Base-by-base conservation (phyloP, 495 filamentous ascomycete species). In the Hyaloscypha bicolor region DNA sequence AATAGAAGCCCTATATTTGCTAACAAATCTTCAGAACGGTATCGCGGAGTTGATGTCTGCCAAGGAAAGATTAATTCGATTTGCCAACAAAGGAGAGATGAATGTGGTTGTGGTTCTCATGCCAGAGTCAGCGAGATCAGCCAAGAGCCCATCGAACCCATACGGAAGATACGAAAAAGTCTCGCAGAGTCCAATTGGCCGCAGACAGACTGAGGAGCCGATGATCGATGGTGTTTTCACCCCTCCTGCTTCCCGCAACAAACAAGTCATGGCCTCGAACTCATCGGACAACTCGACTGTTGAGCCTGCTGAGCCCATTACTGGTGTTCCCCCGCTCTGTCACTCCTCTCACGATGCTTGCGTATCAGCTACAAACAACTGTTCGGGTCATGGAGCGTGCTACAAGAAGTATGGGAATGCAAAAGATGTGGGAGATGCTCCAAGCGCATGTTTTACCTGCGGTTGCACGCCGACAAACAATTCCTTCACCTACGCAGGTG, bases 371-470 rank as follows among this genome's bases (percentile, higher is more conserved):
- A 97, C 93, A 16, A 82, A 84, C 72, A 83, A 84, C 69, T 97
- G 93, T 79, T 90, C 88, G 4, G 86, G 87, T 58, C 93, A 93
- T 78, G 93, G 93, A 35, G 68, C 71, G 51, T 94, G 93, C 77
- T 79, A 82, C 66, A 76, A 87, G 68, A 90, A 88, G 74, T 90
- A 82, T 70, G 78, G 56, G 76, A 74, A 25, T 69, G 71, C 35
- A 75, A 72, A 62, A 73, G 62, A 76, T 60, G 68, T 63, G 31
- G 72, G 74, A 45, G 71, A 72, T 4, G 37, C 55, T 35, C 62
- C 21, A 6, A 73, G 78, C 11, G 77, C 81, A 52, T 97, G 95
- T 83, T 97, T 89, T 76, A 79, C 81, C 37, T 99, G 95, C 81
- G 75, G 73, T 62, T 99, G 95, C 81, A 65, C 79, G 9, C 77